Evolutionary conservation across 495 filamentous ascomycete genomes (phyloP), one percentile per base, ranked within the genome.

Genomic region (Podospora pseudopauciseta): DNA sequence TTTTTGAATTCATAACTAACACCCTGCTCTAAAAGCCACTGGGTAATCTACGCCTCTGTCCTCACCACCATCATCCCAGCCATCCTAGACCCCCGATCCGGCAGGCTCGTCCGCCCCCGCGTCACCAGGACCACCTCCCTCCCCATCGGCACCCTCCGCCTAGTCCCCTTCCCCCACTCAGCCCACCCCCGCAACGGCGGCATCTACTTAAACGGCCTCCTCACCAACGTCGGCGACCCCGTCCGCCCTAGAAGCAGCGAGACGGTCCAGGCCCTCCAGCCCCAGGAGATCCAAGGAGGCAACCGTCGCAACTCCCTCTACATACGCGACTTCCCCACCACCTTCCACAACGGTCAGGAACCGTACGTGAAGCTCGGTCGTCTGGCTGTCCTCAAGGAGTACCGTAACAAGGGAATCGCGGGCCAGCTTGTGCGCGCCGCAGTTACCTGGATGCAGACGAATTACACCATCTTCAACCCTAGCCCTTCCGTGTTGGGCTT

Each of bases 351-450:
- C 77, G 82, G 80, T 16, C 71, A 82, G 49, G 92, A 96, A 65
- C 86, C 89, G 1, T 94, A 92, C 76, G 77, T 94, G 64, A 93
- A 92, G 75, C 78, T 96, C 1, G 91, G 92, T 11, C 84, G 93
- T 2, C 76, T 96, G n/a, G 90, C 92, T 0, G 87, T 90, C 0
- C 64, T 89, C 20, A 76, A 79, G 5, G 78, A 83, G 54, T 92
- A 86, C 72, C 85, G 93, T 18, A 86, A 88, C 0, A 74, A 81
- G 23, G 88, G 90, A 6, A 79, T 95, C 26, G 87, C 85, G 4
- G 78, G 82, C 57, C 78, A 86, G 70, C 78, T 97, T 34, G 83
- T 93, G 64, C 82, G 86, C 61, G 83, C 80, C 5, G 88, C 87
- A 5, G 67, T 91, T 30, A 73, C 75, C 32, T 97, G 90, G 86